Evolutionary conservation across 495 filamentous ascomycete genomes (phyloP).

Genomic region (Astrocystis sublimbata): DNA sequence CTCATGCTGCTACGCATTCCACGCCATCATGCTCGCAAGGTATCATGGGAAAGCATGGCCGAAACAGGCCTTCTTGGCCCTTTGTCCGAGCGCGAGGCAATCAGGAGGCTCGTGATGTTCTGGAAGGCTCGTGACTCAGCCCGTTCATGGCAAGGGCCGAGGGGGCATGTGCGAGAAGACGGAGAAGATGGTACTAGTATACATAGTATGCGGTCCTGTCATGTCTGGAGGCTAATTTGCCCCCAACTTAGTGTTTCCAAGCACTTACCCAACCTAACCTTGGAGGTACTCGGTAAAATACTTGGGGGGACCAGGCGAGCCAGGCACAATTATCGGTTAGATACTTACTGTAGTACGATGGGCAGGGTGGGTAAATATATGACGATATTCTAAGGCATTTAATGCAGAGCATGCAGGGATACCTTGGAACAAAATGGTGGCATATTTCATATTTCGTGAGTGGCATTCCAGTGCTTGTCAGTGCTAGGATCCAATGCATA

Average conservation of each 20-base stretch:
- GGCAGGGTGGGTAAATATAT: not conserved
- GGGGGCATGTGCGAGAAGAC: not conserved
- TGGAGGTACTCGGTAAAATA: too few relatives aligned
- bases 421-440: not conserved
- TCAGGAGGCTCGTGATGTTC: slow-evolving; percentile 5
- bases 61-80: slow-evolving; percentile 2
- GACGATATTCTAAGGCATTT: not conserved
- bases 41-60: slow-evolving; percentile 10
- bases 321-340: too few relatives aligned
- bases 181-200: too few relatives aligned
- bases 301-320: too few relatives aligned
- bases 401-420: not conserved
- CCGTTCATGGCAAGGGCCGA: not conserved
- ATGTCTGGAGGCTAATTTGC: too few relatives aligned
- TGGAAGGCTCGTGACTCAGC: not conserved
- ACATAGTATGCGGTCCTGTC: not conserved
- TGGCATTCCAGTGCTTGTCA: not conserved
- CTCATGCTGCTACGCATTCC: not conserved
- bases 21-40: not conserved
- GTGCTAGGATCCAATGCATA: not conserved
- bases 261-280: too few relatives aligned
- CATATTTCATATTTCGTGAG: too few relatives aligned
- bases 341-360: too few relatives aligned
- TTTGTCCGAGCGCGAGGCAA: slow-evolving; percentile 12
- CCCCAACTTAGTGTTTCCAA: too few relatives aligned